Evolutionary conservation across 805 yeast genomes (phyloP).

Genomic region (Cyberlindnera saturnus): DNA sequence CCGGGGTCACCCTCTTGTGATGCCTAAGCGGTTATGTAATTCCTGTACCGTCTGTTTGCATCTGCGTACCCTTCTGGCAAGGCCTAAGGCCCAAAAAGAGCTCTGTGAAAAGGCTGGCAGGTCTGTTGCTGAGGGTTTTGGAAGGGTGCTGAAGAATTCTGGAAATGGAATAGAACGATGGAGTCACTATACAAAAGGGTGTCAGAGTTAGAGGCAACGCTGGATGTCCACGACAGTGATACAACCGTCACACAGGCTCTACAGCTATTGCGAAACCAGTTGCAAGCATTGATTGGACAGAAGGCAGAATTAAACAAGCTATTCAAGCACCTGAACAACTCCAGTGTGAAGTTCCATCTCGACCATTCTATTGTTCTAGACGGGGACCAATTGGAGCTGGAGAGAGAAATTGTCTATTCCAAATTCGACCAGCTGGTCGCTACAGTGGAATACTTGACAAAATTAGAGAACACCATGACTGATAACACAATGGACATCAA

Average conservation of each 20-base stretch:
- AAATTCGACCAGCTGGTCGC: constrained; percentile 4
- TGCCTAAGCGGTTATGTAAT: no score
- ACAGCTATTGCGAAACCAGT: constrained; percentile 1
- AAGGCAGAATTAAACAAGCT: constrained; percentile 2
- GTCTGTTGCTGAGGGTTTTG: no score
- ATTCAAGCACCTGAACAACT: constrained; percentile 4
- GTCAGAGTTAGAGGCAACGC: constrained; percentile 1
- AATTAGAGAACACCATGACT: neutral
- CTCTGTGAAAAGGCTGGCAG: no score
- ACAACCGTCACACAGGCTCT: constrained; percentile 2
- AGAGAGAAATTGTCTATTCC: constrained; percentile 4
- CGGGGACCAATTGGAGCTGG: neutral
- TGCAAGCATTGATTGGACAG: constrained; percentile 3
- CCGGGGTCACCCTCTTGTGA: no score
- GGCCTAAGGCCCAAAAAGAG: no score
- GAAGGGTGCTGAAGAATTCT: no score
- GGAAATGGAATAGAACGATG: neutral
- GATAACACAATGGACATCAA: neutral
- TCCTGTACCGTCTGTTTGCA: no score
- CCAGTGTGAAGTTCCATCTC: constrained; percentile 7
- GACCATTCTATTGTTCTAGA: neutral
- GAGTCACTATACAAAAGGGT: constrained; percentile 3
- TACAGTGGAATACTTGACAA: neutral
- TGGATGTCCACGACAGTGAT: constrained; percentile 2
- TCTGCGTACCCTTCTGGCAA: no score